These are phyloP conservation scores for Suillus sp. DNA, from an alignment of 768 basidiomycete genomes.

Conservation along the genomic window DNA sequence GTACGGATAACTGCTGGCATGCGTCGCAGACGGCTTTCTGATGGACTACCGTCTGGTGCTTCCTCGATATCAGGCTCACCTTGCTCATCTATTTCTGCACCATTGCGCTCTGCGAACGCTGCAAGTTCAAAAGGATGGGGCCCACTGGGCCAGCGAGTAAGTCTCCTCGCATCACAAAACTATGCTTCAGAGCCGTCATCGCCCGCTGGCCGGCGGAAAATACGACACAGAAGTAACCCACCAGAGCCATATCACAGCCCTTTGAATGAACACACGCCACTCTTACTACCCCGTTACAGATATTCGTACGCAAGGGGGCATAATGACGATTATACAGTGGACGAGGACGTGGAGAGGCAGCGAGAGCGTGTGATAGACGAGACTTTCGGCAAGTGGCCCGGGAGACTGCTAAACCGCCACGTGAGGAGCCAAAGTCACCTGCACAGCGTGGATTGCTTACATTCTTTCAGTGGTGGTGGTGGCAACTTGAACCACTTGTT, in stretches of 20 bases:
- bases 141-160: slow-evolving; percentile 61
- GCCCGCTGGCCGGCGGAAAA: slow-evolving; percentile 19
- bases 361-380: slow-evolving; percentile 49
- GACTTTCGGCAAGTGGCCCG: slow-evolving; percentile 68
- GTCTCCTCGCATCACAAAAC: slow-evolving; percentile 25
- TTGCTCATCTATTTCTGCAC: slow-evolving; percentile 82
- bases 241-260: slow-evolving; percentile 15
- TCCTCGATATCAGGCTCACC: slow-evolving; percentile 61
- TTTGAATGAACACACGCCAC: slow-evolving; percentile 41
- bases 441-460: slow-evolving; percentile 8
- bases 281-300: slow-evolving; percentile 34
- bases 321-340: slow-evolving; percentile 28
- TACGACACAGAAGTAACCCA: slow-evolving; percentile 10
- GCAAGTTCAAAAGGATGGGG: slow-evolving; percentile 55
- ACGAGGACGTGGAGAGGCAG: slow-evolving; percentile 36
- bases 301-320: slow-evolving; percentile 23
- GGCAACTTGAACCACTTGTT: slow-evolving; percentile 64
- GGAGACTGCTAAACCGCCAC: slow-evolving; percentile 65
- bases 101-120: slow-evolving; percentile 62
- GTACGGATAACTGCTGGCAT: slow-evolving; percentile 79
- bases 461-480: slow-evolving; percentile 80
- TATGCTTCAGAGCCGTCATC: slow-evolving; percentile 10
- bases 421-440: slow-evolving; percentile 43
- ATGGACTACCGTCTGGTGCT: slow-evolving; percentile 25
- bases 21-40: slow-evolving; percentile 42